Evolutionary conservation across 208 protist genomes (phyloP).

Genomic region (Zelonia costaricensis): DNA sequence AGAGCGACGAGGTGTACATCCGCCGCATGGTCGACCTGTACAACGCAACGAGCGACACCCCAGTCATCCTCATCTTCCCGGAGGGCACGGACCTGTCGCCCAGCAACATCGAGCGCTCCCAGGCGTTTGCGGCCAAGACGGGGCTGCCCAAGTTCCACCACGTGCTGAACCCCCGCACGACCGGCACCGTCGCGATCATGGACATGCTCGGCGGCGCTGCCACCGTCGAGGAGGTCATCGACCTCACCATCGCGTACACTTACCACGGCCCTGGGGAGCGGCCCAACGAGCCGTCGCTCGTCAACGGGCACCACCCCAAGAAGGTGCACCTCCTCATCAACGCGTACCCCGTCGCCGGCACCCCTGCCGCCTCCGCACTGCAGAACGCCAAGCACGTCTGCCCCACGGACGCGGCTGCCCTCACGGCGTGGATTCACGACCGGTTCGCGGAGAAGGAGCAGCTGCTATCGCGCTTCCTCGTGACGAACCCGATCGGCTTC

Average conservation of each 20-base stretch:
- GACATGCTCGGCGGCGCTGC: slow-evolving; percentile 63
- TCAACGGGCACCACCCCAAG: slow-evolving; percentile 68
- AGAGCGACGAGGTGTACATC: slow-evolving; percentile 69
- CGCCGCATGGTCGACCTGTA: slow-evolving; percentile 56
- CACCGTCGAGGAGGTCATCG: slow-evolving; percentile 78
- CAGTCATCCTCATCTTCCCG: slow-evolving; percentile 77
- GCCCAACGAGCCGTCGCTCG: slow-evolving; percentile 63
- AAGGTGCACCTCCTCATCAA: slow-evolving; percentile 78
- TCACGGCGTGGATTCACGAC: slow-evolving; percentile 63
- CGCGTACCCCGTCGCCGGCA: slow-evolving; percentile 36
- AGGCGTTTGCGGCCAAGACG: slow-evolving; percentile 54
- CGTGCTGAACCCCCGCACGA: slow-evolving; percentile 85
- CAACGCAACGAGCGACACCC: slow-evolving; percentile 31
- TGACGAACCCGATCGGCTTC: slow-evolving; percentile 65
- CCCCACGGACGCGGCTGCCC: slow-evolving; percentile 42
- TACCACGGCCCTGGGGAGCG: slow-evolving; percentile 53
- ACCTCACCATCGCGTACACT: slow-evolving; percentile 89
- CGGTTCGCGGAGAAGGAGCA: slow-evolving; percentile 85
- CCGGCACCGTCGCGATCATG: slow-evolving; percentile 66
- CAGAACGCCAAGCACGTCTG: slow-evolving; percentile 17
- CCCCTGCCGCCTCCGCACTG: slow-evolving; percentile 9
- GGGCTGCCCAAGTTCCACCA: slow-evolving; percentile 63
- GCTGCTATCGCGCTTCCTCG: slow-evolving; percentile 74
- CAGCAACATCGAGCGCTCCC: slow-evolving; percentile 63
- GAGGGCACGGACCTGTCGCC: slow-evolving; percentile 86